Evolutionary conservation across 306 rosid species (phyloP).

Genomic region (Prunus armeniaca): DNA sequence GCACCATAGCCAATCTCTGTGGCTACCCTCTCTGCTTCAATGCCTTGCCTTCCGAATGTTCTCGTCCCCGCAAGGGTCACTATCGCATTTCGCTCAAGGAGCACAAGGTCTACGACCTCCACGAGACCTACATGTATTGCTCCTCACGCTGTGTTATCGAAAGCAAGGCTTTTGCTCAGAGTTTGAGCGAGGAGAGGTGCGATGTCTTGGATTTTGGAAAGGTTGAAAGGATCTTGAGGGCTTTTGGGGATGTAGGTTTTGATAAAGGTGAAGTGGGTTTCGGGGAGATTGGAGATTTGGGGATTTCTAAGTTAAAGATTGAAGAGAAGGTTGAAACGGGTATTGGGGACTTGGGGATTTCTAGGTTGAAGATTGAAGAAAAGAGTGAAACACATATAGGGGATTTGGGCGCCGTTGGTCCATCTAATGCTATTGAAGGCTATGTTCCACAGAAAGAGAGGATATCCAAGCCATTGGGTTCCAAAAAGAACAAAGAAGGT

Average conservation of each 20-base stretch:
- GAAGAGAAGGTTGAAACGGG: slow-evolving; percentile 53
- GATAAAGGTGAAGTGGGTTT: slow-evolving; percentile 33
- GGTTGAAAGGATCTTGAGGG: slow-evolving; percentile 43
- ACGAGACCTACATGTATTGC: slow-evolving; percentile 76
- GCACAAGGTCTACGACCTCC: slow-evolving; percentile 75
- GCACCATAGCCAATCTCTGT: slow-evolving; percentile 57
- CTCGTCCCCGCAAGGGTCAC: slow-evolving; percentile 56
- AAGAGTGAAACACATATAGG: slow-evolving; percentile 41
- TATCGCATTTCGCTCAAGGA: slow-evolving; percentile 76
- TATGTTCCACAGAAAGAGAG: slow-evolving; percentile 63
- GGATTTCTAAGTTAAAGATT: slow-evolving; percentile 56
- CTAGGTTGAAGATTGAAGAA: slow-evolving; percentile 67
- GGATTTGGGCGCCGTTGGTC: slow-evolving; percentile 68
- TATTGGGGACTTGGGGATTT: slow-evolving; percentile 47
- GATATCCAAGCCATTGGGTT: slow-evolving; percentile 27
- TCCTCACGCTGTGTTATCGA: slow-evolving; percentile 63
- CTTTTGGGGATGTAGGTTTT: slow-evolving; percentile 42
- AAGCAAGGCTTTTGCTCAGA: slow-evolving; percentile 60
- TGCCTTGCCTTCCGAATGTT: slow-evolving; percentile 43
- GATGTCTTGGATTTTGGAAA: slow-evolving; percentile 46
- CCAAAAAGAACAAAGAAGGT: slow-evolving; percentile 54
- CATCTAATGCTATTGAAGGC: slow-evolving; percentile 94
- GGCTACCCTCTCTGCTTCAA: slow-evolving; percentile 62
- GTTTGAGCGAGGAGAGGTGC: slow-evolving; percentile 65
- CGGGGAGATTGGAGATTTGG: slow-evolving; percentile 49